Base-by-base conservation (phyloP, 1,284 basidiomycete genomes). In the Anthracocystis setariae region DNA sequence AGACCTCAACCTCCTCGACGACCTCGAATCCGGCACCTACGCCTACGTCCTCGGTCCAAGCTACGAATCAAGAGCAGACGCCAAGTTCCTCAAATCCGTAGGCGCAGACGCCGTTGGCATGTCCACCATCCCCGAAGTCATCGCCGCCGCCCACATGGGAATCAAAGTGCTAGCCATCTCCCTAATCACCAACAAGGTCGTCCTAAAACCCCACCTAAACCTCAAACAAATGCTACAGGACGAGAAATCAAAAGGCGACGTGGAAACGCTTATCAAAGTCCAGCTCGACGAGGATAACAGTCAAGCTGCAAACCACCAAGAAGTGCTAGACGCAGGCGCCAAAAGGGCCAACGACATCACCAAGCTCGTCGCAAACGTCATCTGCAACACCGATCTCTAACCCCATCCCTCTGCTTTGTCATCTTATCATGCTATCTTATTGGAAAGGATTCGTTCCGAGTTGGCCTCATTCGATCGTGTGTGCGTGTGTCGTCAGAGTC, bases 41-140 rank as follows among this genome's bases (percentile, higher is more conserved):
- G 91, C 91, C 4, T 93, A 91, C 90, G 92, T 93, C 38, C 87
- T 88, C 24, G 80, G 80, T 1, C 92, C 92, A 1, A 90, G 90
- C 5, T 93, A 93, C 81, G 92, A 93, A 83, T 90, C 90, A 0
- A 88, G 76, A 7, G 73, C 73, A 17, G 77, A 79, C 29, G 74
- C 70, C 8, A 37, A 45, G 3, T 76, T 77, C 45, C 47, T 79
- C 7, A 61, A 65, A 8, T 39, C 29, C 10, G 63, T 64, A 8
- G 77, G 77, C 12, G 77, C 74, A 17, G 91, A 92, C 75, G 90
- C 92, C 8, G 91, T 93, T 2, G 92, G 92, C 3, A 93, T 93
- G 92, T 91, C 90, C 72, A 93, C 92, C 0, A 87, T 93, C n/a
- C 92, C 92, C 0, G 92, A 93, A 84, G 91, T 93, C n/a, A 84